Evolutionary conservation across 192 early-diverging fungal species (phyloP), one percentile per base, ranked within the genome.

Genomic region (Podila epigama): DNA sequence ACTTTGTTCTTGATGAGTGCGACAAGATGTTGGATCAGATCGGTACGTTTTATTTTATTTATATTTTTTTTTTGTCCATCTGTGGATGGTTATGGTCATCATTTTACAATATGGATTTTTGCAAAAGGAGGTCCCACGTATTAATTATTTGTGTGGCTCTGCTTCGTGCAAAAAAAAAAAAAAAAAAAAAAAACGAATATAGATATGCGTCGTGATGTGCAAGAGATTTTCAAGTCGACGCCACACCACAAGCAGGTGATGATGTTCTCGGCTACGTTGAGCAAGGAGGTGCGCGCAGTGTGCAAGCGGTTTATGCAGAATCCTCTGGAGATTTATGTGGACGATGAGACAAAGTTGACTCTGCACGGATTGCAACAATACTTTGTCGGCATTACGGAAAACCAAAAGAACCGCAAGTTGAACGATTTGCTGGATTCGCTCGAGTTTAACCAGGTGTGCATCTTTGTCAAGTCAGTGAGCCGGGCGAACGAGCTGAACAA

Each of bases 1-100:
- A 95, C 90, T 99, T 99, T 88, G 94, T 99, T 33, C 85, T 99
- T 40, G 97, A 99, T 79, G 97, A 99, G 86, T 99, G 97, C 81
- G 97, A 99, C 86, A 97, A 96, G 86, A 92, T 99, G 84, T 81
- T 99, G 32, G 96, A 97, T 34, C 82, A 90, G 50, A 80, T 97
- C 52, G 94, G 95, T 96, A 90, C 84, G 89, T 88, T 20, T 58
- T 39, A 20, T 20, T 18, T n/a, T n/a, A n/a, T n/a, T n/a, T n/a
- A 5, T n/a, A 34, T 61, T 60, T 59, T 60, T n/a, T n/a, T n/a
- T n/a, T n/a, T n/a, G n/a, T n/a, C n/a, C n/a, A n/a, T n/a, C n/a
- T n/a, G n/a, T n/a, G n/a, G n/a, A n/a, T n/a, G n/a, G n/a, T n/a
- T n/a, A n/a, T n/a, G n/a, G n/a, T n/a, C n/a, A n/a, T n/a, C n/a